Percentiles rank a stretch among this genome's conserved stretches.
Evolutionary conservation across 2,329 filamentous ascomycete species (phyloP).

Genomic region (Venturia oleaginea): DNA sequence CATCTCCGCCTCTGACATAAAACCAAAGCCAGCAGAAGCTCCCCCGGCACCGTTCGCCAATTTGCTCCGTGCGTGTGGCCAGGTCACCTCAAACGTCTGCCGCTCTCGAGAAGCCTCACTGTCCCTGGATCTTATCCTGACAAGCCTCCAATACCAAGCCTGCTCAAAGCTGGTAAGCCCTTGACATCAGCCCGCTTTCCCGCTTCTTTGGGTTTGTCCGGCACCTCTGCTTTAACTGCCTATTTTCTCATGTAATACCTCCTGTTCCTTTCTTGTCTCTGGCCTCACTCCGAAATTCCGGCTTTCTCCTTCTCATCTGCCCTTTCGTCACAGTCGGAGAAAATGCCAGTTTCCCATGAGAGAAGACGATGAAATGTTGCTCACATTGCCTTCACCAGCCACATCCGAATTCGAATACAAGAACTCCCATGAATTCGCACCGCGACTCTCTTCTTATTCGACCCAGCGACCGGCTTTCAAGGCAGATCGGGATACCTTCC

Average conservation of each 20-base stretch:
- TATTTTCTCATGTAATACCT: constrained; percentile 8
- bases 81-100: not conserved
- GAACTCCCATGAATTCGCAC: constrained; percentile 12
- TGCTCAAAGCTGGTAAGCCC: not conserved
- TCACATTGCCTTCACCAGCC: constrained; percentile 13
- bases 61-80: not conserved
- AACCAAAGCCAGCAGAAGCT: constrained; percentile 19
- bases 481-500: constrained; percentile 12
- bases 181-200: constrained; percentile 9
- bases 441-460: not conserved
- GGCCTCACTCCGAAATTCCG: not conserved
- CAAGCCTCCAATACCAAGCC: constrained; percentile 20
- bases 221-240: not conserved
- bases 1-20: constrained; percentile 25
- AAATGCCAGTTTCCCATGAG: not conserved
- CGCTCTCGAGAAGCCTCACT: too few species aligned
- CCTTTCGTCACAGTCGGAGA: not conserved
- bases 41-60: constrained; percentile 2
- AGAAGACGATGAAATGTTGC: constrained; percentile 12
- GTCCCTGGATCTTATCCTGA: constrained; percentile 18
- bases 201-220: constrained; percentile 9
- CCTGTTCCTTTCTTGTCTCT: constrained; percentile 3
- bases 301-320: not conserved
- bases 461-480: constrained; percentile 6
- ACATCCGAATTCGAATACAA: constrained; percentile 13